Evolutionary conservation across 306 rosid species (phyloP), one percentile per base, ranked within the genome.

Genomic region (Lupinus albus): DNA sequence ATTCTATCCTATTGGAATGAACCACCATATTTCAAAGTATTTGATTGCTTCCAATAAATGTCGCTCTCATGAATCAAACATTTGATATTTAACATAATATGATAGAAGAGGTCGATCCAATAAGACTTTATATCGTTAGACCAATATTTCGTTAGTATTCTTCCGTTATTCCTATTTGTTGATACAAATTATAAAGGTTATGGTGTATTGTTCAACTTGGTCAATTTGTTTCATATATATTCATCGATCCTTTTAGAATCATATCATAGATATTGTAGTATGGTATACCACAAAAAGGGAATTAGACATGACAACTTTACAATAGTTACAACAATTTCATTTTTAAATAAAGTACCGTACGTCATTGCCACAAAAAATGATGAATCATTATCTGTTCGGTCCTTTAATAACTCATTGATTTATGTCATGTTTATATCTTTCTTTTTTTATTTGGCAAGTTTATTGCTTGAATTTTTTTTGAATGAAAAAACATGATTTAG

Each of bases 151-250:
- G n/a, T n/a, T n/a, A n/a, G n/a, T n/a, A n/a, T n/a, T n/a, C n/a
- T n/a, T n/a, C n/a, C n/a, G 8, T 10, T 68, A 13, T 68, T 53
- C 64, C 54, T 14, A 14, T 21, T 28, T 21, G 17, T 56, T 41
- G 17, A 68, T 42, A 16, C 56, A 64, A 30, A 3, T 25, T 25
- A 20, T 11, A 61, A 41, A 61, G 4, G 8, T 25, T 44, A 14
- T n/a, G 69, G 28, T 30, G 44, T 12, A 61, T 17, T 61, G 39
- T 64, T 49, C 71, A 49, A 66, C 38, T 67, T 67, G 51, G 8
- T 38, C 45, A 53, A 21, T 12, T 41, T 21, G 42, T 41, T 54
- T 20, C 56, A 56, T 9, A 30, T 4, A 32, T 12, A 32, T 25
- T 39, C 4, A 54, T 28, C 30, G 5, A 45, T 45, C 58, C 57